These are phyloP conservation scores for Entoloma clypeatum DNA, from an alignment of 1,284 basidiomycete genomes.

Conservation along the genomic window DNA sequence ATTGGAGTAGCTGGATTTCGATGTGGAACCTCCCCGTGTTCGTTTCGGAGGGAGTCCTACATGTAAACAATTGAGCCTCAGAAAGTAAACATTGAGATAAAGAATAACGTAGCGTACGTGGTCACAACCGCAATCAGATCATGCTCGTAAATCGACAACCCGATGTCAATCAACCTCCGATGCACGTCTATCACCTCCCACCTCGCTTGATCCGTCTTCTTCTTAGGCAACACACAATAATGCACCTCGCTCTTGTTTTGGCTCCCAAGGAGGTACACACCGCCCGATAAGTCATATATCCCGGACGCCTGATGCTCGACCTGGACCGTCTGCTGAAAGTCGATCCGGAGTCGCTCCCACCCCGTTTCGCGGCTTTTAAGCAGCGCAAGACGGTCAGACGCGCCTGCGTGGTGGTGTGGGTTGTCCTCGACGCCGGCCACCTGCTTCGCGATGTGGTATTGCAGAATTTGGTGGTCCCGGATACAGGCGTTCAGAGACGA, in stretches of 20 bases:
- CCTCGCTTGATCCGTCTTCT: conserved; percentile 17
- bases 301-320: conserved; percentile 31
- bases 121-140: conserved; percentile 45
- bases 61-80: conserved; percentile 3
- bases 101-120: conserved; percentile 25
- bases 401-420: conserved; percentile 20
- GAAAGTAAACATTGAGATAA: conserved; percentile 2
- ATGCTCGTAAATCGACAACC: conserved; percentile 44
- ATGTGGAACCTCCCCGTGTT: conserved; percentile 17
- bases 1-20: conserved; percentile 34
- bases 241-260: conserved; percentile 22
- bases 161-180: conserved; percentile 36
- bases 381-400: conserved; percentile 28
- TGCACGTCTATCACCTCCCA: conserved; percentile 35
- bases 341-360: conserved; percentile 26
- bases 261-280: conserved; percentile 41
- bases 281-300: conserved; percentile 44
- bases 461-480: conserved; percentile 27
- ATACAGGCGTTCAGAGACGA: conserved; percentile 28
- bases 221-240: conserved; percentile 29
- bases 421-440: conserved; percentile 34
- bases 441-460: conserved; percentile 33
- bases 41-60: conserved; percentile 1
- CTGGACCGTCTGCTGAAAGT: conserved; percentile 25
- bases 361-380: conserved; percentile 29